Evolutionary conservation across 2,329 filamentous ascomycete species (phyloP).

Genomic region (Paecilomyces fulvus): DNA sequence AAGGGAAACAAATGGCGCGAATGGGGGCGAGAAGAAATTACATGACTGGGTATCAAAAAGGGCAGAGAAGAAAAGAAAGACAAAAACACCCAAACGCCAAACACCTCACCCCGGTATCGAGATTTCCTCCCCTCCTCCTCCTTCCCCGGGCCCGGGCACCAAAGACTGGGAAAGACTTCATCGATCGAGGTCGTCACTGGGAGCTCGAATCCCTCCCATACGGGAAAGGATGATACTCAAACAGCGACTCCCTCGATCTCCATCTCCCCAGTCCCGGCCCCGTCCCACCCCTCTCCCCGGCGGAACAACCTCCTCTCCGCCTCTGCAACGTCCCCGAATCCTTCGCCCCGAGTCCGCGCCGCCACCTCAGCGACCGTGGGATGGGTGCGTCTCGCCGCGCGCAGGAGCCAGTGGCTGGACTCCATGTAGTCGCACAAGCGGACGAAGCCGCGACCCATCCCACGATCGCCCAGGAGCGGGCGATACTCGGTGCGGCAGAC

Average conservation of each 20-base stretch:
- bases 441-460: constrained; percentile 9
- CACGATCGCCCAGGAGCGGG: constrained; percentile 10
- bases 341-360: constrained; percentile 19
- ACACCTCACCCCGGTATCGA: background rate
- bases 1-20: background rate
- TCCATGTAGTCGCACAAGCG: constrained; percentile 16
- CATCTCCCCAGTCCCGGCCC: constrained; percentile 19
- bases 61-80: background rate
- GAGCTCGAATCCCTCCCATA: background rate
- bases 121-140: background rate
- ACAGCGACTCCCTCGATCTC: constrained; percentile 20
- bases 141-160: background rate
- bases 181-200: background rate
- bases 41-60: background rate
- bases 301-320: constrained; percentile 18
- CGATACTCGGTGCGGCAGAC: constrained; percentile 16
- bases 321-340: constrained; percentile 17
- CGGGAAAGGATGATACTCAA: background rate
- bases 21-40: background rate
- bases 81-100: background rate
- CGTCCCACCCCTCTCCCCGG: constrained; percentile 28
- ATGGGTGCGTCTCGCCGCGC: constrained; percentile 22
- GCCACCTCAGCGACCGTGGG: constrained; percentile 13
- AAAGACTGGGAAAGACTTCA: background rate
- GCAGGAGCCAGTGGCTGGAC: constrained; percentile 21